phyloP scores from a whole-genome alignment of 2,329 filamentous ascomycete species.

The Fusarium nanum region DNA sequence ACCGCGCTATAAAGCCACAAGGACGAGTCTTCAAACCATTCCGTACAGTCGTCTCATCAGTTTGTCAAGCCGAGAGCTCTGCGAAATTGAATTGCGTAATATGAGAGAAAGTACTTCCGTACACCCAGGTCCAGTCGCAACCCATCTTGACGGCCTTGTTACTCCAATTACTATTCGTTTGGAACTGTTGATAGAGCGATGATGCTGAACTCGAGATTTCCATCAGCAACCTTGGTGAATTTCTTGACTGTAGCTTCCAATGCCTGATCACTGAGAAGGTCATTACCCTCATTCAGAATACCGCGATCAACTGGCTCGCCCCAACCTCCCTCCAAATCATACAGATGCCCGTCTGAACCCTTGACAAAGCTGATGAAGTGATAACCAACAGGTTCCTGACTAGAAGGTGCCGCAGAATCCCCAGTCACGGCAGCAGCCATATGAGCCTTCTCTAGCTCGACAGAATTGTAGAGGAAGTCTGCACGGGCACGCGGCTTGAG shows the following conservation, averaged over 20 bases:
- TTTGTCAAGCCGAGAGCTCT: background rate
- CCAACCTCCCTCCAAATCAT: slow-evolving; percentile 82
- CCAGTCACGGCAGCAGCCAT: slow-evolving; percentile 75
- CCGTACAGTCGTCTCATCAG: background rate
- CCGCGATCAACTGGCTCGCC: slow-evolving; percentile 80
- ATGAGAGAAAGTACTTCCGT: background rate
- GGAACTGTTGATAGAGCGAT: slow-evolving; percentile 50
- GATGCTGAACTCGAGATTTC: slow-evolving; percentile 55
- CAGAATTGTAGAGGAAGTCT: slow-evolving; percentile 75
- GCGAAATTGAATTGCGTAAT: background rate
- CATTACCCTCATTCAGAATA: slow-evolving; percentile 63
- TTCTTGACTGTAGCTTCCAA: slow-evolving; percentile 67
- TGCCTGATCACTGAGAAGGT: slow-evolving; percentile 75
- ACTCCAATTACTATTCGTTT: slow-evolving; percentile 16
- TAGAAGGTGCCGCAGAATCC: slow-evolving; percentile 72
- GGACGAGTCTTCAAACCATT: no score
- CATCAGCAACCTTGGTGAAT: slow-evolving; percentile 54
- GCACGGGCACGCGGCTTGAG: slow-evolving; percentile 72
- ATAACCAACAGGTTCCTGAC: slow-evolving; percentile 71
- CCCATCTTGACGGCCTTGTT: no score
- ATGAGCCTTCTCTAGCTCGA: slow-evolving; percentile 78
- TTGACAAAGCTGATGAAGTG: slow-evolving; percentile 89
- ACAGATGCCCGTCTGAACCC: slow-evolving; percentile 71
- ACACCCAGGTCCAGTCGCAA: background rate
- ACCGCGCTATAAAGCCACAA: background rate